Conservation (phyloP, 1,139 yeast species). For the Zygoascus hellenicus region DNA sequence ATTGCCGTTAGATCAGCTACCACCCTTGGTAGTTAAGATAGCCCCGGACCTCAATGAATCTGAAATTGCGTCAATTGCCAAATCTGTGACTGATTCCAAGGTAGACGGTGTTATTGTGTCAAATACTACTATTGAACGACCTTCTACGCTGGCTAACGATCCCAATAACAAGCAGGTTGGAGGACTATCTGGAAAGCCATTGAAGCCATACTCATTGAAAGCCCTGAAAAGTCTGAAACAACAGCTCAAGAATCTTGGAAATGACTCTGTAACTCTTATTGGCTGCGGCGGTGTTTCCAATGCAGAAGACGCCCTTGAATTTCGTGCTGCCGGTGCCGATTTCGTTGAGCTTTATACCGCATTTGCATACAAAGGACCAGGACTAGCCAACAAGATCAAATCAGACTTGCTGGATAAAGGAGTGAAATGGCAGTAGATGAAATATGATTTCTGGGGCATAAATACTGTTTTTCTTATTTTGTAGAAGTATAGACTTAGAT, state of each 20-base stretch:
- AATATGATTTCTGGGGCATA: not conserved
- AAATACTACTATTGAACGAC: constrained; percentile 85
- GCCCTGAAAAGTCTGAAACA: constrained; percentile 68
- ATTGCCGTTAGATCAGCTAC: constrained; percentile 25
- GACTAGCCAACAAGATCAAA: constrained; percentile 70
- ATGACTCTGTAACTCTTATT: constrained; percentile 56
- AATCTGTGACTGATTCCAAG: constrained; percentile 66
- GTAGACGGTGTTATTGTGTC: constrained; percentile 91
- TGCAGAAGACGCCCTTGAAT: constrained; percentile 86
- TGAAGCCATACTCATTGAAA: constrained; percentile 69
- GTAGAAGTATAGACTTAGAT: not conserved
- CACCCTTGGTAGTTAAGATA: constrained; percentile 78
- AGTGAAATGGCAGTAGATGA: not conserved
- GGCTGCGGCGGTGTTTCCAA: constrained; percentile 92
- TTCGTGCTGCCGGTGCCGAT: constrained; percentile 89
- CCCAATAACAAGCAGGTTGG: constrained; percentile 55
- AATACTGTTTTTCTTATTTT: not conserved
- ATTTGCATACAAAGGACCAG: constrained; percentile 91
- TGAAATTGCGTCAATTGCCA: constrained; percentile 79
- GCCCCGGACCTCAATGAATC: constrained; percentile 88
- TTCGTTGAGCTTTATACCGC: constrained; percentile 83
- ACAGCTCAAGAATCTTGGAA: constrained; percentile 53
- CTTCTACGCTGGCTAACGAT: constrained; percentile 49
- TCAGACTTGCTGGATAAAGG: constrained; percentile 42
- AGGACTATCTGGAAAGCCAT: constrained; percentile 89